phyloP scores from a whole-genome alignment of 164 flowering plant species.

The Sextonia rubra region DNA sequence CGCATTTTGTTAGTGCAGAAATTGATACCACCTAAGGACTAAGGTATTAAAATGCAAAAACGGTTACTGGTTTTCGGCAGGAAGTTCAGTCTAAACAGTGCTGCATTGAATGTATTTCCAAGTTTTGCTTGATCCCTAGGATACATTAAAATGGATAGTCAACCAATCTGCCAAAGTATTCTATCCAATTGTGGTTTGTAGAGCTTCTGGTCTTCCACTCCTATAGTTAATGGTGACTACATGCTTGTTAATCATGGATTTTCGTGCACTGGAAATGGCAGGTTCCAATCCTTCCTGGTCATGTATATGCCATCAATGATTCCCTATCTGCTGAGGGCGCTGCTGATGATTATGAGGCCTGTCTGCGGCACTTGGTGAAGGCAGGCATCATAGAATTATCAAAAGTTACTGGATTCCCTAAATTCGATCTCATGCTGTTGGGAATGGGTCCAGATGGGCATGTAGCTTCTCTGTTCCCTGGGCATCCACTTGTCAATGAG shows the following conservation, averaged over 20 bases:
- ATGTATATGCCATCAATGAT: conserved; percentile 73
- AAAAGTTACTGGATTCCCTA: conserved; percentile 48
- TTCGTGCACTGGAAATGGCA: conserved; percentile 12
- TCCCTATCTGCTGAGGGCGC: conserved; percentile 71
- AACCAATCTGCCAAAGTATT: background rate
- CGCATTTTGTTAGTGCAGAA: too few species aligned
- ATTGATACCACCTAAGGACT: too few species aligned
- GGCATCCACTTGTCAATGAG: conserved; percentile 64
- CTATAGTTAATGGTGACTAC: too few species aligned
- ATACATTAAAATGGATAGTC: background rate
- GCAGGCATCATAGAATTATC: conserved; percentile 32
- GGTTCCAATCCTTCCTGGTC: conserved; percentile 60
- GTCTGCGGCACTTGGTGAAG: conserved; percentile 51
- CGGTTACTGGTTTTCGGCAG: too few species aligned
- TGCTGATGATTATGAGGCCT: conserved; percentile 72
- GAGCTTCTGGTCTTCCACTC: too few species aligned
- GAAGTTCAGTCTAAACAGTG: too few species aligned
- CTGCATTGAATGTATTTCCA: too few species aligned
- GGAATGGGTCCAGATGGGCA: conserved; percentile 96
- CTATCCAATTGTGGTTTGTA: background rate
- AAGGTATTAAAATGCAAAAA: too few species aligned
- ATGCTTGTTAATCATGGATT: background rate
- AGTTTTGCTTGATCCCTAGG: background rate
- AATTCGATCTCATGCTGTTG: conserved; percentile 69
- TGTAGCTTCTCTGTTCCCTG: conserved; percentile 74